A percentile compares a stretch with the other conserved stretches of the same genome.
phyloP scores from a whole-genome alignment of 2,329 filamentous ascomycete genomes.

The Aspergillus terreus region DNA sequence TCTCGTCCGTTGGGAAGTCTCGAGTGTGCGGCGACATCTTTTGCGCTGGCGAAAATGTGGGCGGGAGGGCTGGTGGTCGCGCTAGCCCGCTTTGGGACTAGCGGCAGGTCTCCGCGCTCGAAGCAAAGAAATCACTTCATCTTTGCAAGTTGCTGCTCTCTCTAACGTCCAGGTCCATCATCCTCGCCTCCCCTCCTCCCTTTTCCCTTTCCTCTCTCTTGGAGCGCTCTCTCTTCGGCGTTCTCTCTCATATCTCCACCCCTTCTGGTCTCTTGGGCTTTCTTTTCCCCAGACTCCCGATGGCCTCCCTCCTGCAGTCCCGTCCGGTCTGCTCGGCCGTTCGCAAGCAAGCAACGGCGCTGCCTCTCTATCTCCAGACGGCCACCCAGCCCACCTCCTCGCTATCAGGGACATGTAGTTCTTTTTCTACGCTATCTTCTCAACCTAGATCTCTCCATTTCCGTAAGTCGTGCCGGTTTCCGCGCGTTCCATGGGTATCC shows the following conservation, averaged over 20 bases:
- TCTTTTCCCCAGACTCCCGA: constrained; percentile 17
- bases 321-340: constrained; percentile 29
- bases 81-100: constrained; percentile 29
- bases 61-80: constrained; percentile 26
- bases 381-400: constrained; percentile 25
- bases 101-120: constrained; percentile 21
- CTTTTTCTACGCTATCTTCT: constrained; percentile 27
- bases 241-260: neutral
- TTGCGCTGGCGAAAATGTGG: constrained; percentile 30
- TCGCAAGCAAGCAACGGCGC: constrained; percentile 31
- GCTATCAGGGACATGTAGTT: constrained; percentile 27
- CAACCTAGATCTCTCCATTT: constrained; percentile 22
- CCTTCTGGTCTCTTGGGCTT: neutral
- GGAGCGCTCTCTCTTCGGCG: neutral
- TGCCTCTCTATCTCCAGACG: constrained; percentile 25
- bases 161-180: constrained; percentile 8
- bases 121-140: constrained; percentile 20
- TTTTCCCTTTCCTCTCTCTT: neutral
- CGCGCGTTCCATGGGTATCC: constrained; percentile 5
- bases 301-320: constrained; percentile 30
- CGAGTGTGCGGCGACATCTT: constrained; percentile 23
- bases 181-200: constrained; percentile 3
- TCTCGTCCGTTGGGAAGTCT: neutral
- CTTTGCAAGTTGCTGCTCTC: constrained; percentile 5
- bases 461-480: constrained; percentile 25